Percentiles rank a stretch among this genome's conserved stretches.
phyloP scores from a whole-genome alignment of 2,329 filamentous ascomycete species.

The Allantophomopsis lycopodina region DNA sequence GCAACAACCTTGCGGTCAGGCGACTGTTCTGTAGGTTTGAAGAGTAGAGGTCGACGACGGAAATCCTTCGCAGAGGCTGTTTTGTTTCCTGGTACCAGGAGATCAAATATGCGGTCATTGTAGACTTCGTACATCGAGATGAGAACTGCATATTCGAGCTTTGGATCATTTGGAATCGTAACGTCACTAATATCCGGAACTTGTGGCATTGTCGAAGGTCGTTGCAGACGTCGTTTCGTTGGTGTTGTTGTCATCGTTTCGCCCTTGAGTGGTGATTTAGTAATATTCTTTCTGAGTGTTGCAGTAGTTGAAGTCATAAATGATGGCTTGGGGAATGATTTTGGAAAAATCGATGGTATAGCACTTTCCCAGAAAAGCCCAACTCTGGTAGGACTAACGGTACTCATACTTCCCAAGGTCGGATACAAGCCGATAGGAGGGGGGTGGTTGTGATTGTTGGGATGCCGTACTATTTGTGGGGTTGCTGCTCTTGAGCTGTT shows the following conservation, averaged over 20 bases:
- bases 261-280: constrained; percentile 32
- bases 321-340: constrained; percentile 7
- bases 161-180: constrained; percentile 48
- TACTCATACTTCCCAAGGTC: constrained; percentile 8
- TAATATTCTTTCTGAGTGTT: constrained; percentile 17
- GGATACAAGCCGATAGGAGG: constrained; percentile 1
- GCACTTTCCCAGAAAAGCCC: constrained; percentile 8
- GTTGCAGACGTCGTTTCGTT: constrained; percentile 44
- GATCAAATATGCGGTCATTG: constrained; percentile 94
- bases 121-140: constrained; percentile 99
- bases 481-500: constrained; percentile 53
- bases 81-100: constrained; percentile 54
- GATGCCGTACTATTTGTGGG: constrained; percentile 49
- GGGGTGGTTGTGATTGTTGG: constrained; percentile 7
- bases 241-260: constrained; percentile 33
- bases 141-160: constrained; percentile 73
- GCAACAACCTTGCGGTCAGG: constrained; percentile 91
- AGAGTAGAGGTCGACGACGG: constrained; percentile 69
- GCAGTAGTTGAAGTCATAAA: constrained; percentile 16
- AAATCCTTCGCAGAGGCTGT: constrained; percentile 52
- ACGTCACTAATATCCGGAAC: constrained; percentile 63
- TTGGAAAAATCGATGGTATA: constrained; percentile 4
- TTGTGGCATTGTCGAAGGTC: constrained; percentile 59
- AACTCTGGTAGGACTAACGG: constrained; percentile 16
- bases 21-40: constrained; percentile 81